phyloP scores from a whole-genome alignment of 768 basidiomycete genomes.

The Floccularia luteovirens region DNA sequence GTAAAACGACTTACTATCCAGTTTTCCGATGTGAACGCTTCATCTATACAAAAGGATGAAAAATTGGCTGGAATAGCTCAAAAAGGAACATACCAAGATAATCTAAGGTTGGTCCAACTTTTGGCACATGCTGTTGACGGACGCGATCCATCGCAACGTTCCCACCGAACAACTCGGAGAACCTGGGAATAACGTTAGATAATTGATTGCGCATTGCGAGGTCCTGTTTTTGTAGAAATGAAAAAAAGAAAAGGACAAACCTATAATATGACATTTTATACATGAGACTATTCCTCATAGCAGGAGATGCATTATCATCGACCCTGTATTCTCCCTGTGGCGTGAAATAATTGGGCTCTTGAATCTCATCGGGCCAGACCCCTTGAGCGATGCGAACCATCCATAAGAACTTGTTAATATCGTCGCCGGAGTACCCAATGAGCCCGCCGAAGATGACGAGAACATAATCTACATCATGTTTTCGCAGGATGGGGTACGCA shows the following conservation, averaged over 20 bases:
- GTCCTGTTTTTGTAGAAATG: not conserved
- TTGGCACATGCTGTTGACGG: conserved; percentile 77
- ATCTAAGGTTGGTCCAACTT: conserved; percentile 73
- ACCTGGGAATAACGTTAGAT: conserved; percentile 34
- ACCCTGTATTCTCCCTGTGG: conserved; percentile 88
- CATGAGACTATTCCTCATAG: conserved; percentile 97
- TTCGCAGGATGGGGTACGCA: conserved; percentile 93
- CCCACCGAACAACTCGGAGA: conserved; percentile 78
- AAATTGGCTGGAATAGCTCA: conserved; percentile 1
- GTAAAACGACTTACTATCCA: conserved; percentile 73
- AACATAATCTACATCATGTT: conserved; percentile 97
- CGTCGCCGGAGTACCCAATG: conserved; percentile 95
- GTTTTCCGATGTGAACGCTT: conserved; percentile 98
- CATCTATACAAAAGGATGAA: conserved; percentile 45
- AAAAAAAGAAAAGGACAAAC: conserved; percentile 23
- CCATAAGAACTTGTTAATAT: conserved; percentile 99
- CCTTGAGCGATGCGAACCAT: conserved; percentile 95
- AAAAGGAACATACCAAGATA: conserved; percentile 59
- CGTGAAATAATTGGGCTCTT: conserved; percentile 92
- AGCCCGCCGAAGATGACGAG: conserved; percentile 97
- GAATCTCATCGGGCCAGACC: conserved; percentile 97
- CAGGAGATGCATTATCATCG: conserved; percentile 72
- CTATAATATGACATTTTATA: conserved; percentile 99
- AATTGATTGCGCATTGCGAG: too few species aligned
- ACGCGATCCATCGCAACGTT: conserved; percentile 77